phyloP scores from a whole-genome alignment of 306 rosid species.

The Cucumis cinereus region DNA sequence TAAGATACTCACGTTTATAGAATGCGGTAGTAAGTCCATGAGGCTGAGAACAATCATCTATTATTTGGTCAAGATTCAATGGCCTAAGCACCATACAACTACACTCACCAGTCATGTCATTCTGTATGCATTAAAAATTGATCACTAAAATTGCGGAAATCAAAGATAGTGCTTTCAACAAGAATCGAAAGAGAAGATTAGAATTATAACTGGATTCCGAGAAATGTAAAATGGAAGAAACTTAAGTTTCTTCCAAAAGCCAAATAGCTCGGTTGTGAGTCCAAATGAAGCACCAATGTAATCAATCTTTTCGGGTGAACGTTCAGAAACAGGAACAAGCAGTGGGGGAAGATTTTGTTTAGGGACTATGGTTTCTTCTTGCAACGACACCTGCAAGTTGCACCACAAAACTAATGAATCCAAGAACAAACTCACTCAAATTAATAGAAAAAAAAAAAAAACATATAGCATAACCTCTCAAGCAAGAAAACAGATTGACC shows the following conservation, averaged over 20 bases:
- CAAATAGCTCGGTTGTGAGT: not conserved
- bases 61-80: not conserved
- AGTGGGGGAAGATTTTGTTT: not conserved
- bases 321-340: not conserved
- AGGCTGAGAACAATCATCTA: not conserved
- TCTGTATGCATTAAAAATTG: not conserved
- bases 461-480: not conserved
- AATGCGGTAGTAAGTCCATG: not conserved
- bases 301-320: not conserved
- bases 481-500: not conserved
- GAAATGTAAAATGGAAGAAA: not conserved
- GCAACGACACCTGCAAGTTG: not conserved
- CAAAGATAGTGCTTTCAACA: not conserved
- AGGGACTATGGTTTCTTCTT: not conserved
- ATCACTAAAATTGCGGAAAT: not conserved
- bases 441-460: not conserved
- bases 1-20: not conserved
- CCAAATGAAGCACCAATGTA: not conserved
- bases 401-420: not conserved
- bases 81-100: not conserved
- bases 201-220: not conserved
- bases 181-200: not conserved
- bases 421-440: not conserved
- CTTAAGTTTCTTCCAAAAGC: not conserved
- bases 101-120: conserved; percentile 4